phyloP scores from a whole-genome alignment of 1,284 basidiomycete genomes.

The Apiotrichum domesticum region DNA sequence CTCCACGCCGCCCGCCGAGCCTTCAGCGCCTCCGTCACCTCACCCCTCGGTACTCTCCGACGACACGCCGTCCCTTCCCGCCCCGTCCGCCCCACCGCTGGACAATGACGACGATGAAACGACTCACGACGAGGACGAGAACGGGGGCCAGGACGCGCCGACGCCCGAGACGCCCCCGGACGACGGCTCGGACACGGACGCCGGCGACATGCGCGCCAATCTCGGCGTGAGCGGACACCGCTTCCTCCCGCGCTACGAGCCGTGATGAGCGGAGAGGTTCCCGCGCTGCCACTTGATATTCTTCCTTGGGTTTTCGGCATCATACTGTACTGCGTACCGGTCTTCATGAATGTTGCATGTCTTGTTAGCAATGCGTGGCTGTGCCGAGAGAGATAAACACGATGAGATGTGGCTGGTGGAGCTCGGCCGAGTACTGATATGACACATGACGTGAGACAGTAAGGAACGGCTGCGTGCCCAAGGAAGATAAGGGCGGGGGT shows the following conservation, averaged over 20 bases:
- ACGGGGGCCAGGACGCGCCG: not conserved
- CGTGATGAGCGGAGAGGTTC: not conserved
- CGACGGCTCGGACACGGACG: not conserved
- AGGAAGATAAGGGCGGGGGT: no score
- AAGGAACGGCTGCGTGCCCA: no score
- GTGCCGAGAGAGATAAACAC: no score
- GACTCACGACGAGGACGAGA: not conserved
- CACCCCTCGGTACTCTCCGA: not conserved
- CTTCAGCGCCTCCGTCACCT: conserved; percentile 6
- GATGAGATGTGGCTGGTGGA: no score
- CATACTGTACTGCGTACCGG: not conserved
- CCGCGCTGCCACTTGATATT: not conserved
- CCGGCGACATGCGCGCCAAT: conserved; percentile 4
- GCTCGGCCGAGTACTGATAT: no score
- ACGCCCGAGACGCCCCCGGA: not conserved
- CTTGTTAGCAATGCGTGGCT: not conserved
- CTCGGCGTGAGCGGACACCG: conserved; percentile 11
- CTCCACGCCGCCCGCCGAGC: conserved; percentile 21
- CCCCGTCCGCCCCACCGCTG: conserved; percentile 20
- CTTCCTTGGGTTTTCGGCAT: not conserved
- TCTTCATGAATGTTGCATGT: conserved; percentile 3
- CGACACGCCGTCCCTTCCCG: not conserved
- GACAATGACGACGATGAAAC: not conserved
- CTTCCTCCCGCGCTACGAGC: conserved; percentile 14
- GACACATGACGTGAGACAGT: no score